These are phyloP conservation scores for Trichoderma asperellum DNA, from an alignment of 2,329 filamentous ascomycete species.

Conservation along the genomic window DNA sequence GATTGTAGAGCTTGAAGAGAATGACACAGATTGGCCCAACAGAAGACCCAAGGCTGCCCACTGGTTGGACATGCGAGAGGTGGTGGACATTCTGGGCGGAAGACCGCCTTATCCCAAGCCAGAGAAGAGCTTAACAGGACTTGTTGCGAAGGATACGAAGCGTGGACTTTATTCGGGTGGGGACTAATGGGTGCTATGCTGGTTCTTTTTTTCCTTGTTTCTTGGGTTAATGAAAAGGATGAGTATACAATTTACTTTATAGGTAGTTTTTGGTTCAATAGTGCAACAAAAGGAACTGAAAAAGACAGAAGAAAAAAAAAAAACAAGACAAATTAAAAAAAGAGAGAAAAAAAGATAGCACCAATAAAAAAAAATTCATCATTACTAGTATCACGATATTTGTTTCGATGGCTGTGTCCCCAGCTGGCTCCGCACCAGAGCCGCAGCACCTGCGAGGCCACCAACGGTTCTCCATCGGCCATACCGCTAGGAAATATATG, in stretches of 20 bases:
- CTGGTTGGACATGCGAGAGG: conserved; percentile 79
- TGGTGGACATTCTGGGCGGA: conserved; percentile 84
- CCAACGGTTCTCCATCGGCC: not conserved
- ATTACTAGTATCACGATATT: not conserved
- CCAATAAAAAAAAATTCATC: not conserved
- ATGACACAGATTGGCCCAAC: conserved; percentile 92
- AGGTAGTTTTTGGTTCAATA: not conserved
- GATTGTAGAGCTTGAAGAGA: conserved; percentile 78
- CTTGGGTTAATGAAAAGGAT: not conserved
- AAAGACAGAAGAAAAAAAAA: not conserved
- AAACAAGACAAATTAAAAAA: not conserved
- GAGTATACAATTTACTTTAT: not conserved
- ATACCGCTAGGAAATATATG: conserved; percentile 11
- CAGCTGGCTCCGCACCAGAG: conserved; percentile 6
- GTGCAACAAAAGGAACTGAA: not conserved
- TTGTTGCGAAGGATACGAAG: conserved; percentile 64
- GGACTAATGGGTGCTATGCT: not conserved
- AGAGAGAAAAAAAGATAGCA: not conserved
- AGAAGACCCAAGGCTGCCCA: conserved; percentile 81
- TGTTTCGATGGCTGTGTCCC: not conserved
- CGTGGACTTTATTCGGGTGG: conserved; percentile 48
- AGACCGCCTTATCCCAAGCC: conserved; percentile 60
- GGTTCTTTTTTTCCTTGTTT: not conserved
- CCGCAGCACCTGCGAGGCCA: not conserved
- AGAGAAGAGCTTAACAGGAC: conserved; percentile 54